Base-by-base conservation (phyloP, 139 green algal species). In the Bryopsis sp. region DNA sequence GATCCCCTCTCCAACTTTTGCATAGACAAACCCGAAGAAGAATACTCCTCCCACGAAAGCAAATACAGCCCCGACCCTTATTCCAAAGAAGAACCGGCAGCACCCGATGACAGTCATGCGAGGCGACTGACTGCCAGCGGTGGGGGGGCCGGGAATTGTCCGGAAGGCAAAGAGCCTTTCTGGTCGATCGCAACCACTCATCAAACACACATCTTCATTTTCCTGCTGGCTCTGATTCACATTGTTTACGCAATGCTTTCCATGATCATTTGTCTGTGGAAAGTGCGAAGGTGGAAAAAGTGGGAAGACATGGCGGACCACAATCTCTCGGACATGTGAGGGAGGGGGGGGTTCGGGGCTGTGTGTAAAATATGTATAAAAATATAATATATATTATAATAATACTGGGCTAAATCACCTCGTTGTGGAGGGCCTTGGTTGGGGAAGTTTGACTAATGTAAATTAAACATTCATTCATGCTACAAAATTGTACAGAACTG, bases 171-270 rank as follows among this genome's bases (percentile, higher is more conserved):
- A 34, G 75, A 80, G 69, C 68, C 70, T 24, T 46, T 78, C 31
- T 78, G 72, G 60, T 63, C 48, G 36, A 67, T 34, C 3, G 7
- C 34, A 1, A 28, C 62, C 28, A 39, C 37, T 2, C 59, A 61
- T 36, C 59, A 77, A 64, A 64, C 70, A 3, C 74, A 80, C 65
- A 39, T 80, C 11, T 63, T 80, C 32, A 61, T 80, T 3, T 80
- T 80, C 48, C 33, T 74, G 8, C 50, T 80, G 7, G 74, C 74
- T 1, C 39, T 46, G 2, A 58, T 73, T 3, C 74, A 80, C 37
- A 62, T 80, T n/a, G 1, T 64, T 1, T 80, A 80, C 31, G 74
- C 74, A 1, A 57, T 38, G n/a, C 2, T 39, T 2, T 74, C 70
- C 11, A 67, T 80, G 64, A 39, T 73, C 11, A 46, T 80, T 2